phyloP scores from a whole-genome alignment of 495 filamentous ascomycete genomes.

The Viridothelium virens region DNA sequence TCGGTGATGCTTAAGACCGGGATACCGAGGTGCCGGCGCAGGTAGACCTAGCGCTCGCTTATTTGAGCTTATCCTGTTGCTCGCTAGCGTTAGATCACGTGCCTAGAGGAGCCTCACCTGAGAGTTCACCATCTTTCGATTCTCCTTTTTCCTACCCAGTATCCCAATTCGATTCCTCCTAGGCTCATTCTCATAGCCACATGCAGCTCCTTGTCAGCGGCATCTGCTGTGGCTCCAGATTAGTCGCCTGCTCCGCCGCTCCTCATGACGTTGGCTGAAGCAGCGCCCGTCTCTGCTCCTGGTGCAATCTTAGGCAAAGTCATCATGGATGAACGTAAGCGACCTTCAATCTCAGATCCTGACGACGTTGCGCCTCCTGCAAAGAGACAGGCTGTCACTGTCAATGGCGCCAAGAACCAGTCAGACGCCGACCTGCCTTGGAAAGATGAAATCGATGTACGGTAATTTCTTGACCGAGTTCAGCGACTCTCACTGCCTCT shows the following conservation, averaged over 20 bases:
- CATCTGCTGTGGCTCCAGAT: not conserved
- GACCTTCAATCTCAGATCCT: constrained; percentile 63
- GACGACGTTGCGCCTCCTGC: constrained; percentile 74
- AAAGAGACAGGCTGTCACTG: constrained; percentile 65
- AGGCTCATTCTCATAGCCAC: not conserved
- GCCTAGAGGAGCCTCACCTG: not conserved
- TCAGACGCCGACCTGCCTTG: constrained; percentile 72
- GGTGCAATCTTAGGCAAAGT: constrained; percentile 39
- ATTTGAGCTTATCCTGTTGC: too few species aligned
- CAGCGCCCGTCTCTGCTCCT: constrained; percentile 11
- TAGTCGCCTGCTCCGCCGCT: not conserved
- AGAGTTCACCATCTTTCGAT: not conserved
- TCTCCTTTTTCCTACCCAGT: not conserved
- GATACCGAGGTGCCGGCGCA: too few species aligned
- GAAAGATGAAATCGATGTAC: constrained; percentile 85
- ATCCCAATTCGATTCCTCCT: too few species aligned
- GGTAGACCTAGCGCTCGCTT: too few species aligned
- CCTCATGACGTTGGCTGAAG: constrained; percentile 11
- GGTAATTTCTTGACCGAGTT: constrained; percentile 29
- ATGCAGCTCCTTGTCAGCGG: not conserved
- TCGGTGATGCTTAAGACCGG: too few species aligned
- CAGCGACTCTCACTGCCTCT: not conserved
- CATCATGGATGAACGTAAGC: constrained; percentile 98
- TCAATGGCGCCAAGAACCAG: constrained; percentile 70
- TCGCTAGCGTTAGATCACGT: not conserved